Evolutionary conservation across 2,329 filamentous ascomycete genomes (phyloP).

Genomic region (Pezicula radicicola): DNA sequence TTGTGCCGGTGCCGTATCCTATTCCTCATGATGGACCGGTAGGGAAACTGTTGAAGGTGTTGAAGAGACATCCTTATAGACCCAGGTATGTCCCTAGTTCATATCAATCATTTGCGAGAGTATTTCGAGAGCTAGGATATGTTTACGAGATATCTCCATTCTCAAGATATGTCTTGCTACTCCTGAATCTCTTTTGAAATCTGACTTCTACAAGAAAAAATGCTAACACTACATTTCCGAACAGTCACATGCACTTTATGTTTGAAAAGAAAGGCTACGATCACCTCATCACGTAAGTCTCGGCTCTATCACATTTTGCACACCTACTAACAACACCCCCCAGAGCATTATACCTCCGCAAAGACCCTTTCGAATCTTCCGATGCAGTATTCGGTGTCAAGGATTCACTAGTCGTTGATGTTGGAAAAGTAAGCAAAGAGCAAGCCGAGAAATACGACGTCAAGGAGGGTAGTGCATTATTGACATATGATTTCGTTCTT

Average conservation of each 20-base stretch:
- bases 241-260: constrained; percentile 80
- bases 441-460: constrained; percentile 61
- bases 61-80: constrained; percentile 74
- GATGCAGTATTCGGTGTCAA: constrained; percentile 89
- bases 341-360: constrained; percentile 73
- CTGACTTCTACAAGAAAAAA: too few relatives aligned
- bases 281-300: constrained; percentile 74
- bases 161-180: too few relatives aligned
- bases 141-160: too few relatives aligned
- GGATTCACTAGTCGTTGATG: constrained; percentile 70
- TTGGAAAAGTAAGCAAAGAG: constrained; percentile 47
- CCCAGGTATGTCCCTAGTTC: constrained; percentile 38
- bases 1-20: constrained; percentile 81
- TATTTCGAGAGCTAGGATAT: too few relatives aligned
- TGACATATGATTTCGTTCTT: constrained; percentile 76
- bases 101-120: too few relatives aligned
- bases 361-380: constrained; percentile 77
- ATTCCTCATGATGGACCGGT: constrained; percentile 85
- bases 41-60: constrained; percentile 61
- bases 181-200: too few relatives aligned
- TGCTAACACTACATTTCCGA: too few relatives aligned
- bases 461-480: constrained; percentile 57
- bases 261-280: constrained; percentile 79
- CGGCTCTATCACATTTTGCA: background rate
- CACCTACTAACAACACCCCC: background rate